Percentiles rank a stretch among this genome's conserved stretches.
These are phyloP conservation scores for Citrullus mucosospermus DNA, from an alignment of 306 rosid species.

Conservation along the genomic window DNA sequence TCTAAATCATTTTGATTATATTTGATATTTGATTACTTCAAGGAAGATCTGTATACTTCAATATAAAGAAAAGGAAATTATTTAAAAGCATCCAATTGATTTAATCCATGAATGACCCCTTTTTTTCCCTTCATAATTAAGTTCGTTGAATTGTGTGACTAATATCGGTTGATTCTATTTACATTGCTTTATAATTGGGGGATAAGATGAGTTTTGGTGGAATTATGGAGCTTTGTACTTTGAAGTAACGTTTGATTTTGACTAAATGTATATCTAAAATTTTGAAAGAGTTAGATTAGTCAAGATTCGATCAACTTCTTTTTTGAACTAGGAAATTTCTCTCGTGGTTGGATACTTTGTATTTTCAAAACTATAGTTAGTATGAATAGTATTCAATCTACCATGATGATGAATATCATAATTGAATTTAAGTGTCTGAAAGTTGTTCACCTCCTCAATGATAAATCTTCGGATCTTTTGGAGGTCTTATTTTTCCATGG, in stretches of 20 bases:
- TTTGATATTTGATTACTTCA: not conserved
- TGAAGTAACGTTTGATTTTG: not conserved
- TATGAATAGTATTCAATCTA: too few relatives aligned
- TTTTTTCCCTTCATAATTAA: not conserved
- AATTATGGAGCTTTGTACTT: not conserved
- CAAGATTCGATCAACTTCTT: not conserved
- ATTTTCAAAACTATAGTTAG: too few relatives aligned
- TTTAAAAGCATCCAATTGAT: not conserved
- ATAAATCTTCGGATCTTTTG: too few relatives aligned
- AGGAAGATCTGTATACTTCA: too few relatives aligned
- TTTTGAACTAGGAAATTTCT: not conserved
- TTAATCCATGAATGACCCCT: not conserved
- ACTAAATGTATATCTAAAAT: not conserved
- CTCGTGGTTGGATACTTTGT: too few relatives aligned
- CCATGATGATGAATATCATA: too few relatives aligned
- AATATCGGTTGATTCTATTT: not conserved
- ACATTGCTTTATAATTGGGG: not conserved
- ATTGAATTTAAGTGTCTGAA: too few relatives aligned
- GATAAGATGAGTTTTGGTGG: not conserved
- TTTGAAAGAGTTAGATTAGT: not conserved
- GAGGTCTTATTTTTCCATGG: too few relatives aligned
- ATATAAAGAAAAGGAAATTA: too few relatives aligned
- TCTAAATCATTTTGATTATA: not conserved
- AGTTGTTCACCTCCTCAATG: too few relatives aligned
- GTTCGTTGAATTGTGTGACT: not conserved